A percentile compares a stretch with the other conserved stretches of the same genome.
phyloP scores from a whole-genome alignment of 2,329 filamentous ascomycete genomes.

The Harringtonia aguacate region DNA sequence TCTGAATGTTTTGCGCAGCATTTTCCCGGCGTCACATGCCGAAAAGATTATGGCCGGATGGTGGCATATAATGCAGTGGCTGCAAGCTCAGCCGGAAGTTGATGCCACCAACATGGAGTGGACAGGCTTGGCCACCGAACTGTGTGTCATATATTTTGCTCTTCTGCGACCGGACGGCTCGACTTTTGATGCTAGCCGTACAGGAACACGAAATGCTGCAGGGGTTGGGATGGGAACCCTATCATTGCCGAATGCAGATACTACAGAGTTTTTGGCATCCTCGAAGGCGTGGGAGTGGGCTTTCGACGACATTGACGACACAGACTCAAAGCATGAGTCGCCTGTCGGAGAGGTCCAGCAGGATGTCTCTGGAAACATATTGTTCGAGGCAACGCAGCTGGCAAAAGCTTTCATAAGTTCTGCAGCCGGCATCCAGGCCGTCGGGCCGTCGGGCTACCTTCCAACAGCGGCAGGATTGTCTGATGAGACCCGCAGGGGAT shows the following conservation, averaged over 20 bases:
- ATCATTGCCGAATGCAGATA: too few relatives aligned
- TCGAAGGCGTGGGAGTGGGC: conserved; percentile 14
- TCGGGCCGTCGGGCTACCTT: conserved; percentile 48
- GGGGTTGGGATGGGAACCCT: not conserved
- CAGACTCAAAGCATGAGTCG: not conserved
- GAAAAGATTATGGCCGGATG: conserved; percentile 57
- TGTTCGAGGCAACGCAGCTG: conserved; percentile 42
- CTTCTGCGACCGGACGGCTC: not conserved
- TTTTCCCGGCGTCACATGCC: conserved; percentile 46
- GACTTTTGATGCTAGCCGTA: not conserved
- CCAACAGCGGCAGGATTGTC: conserved; percentile 47
- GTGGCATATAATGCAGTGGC: conserved; percentile 66
- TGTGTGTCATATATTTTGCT: conserved; percentile 51
- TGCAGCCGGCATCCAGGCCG: conserved; percentile 41
- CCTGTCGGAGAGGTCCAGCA: too few relatives aligned
- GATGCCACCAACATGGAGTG: conserved; percentile 49
- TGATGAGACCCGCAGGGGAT: conserved; percentile 45
- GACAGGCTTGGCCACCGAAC: conserved; percentile 53
- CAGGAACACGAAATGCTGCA: not conserved
- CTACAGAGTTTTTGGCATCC: not conserved
- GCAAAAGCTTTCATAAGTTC: conserved; percentile 57
- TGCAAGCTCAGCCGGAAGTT: conserved; percentile 26
- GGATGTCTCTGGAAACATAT: conserved; percentile 15
- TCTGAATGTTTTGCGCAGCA: conserved; percentile 51
- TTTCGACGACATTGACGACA: conserved; percentile 15